These are phyloP conservation scores for Cerioporus squamosus DNA, from an alignment of 1,284 basidiomycete species.

Conservation along the genomic window DNA sequence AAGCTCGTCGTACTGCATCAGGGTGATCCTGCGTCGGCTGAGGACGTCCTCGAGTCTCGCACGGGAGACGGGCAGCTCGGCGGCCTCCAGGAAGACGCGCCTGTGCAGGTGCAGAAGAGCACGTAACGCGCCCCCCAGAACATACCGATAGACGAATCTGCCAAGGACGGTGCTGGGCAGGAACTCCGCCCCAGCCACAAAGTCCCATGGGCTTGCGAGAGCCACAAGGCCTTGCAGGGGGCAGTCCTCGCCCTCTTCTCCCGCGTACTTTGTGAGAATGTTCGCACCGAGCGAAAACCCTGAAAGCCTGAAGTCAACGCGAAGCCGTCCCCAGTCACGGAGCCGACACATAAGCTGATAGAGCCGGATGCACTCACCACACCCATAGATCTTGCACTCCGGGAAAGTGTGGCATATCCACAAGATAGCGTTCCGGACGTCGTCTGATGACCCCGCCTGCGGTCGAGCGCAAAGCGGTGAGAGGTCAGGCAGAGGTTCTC, in stretches of 20 bases:
- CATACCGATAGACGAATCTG: slow-evolving; percentile 28
- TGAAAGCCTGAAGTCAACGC: slow-evolving; percentile 27
- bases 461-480: neutral
- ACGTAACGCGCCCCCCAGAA: slow-evolving; percentile 29
- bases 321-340: neutral
- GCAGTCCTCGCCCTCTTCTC: slow-evolving; percentile 32
- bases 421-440: slow-evolving; percentile 30
- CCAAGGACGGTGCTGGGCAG: slow-evolving; percentile 26
- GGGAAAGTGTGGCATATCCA: slow-evolving; percentile 34
- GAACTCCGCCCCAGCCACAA: slow-evolving; percentile 22
- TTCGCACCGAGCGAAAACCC: slow-evolving; percentile 36
- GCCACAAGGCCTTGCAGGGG: slow-evolving; percentile 28
- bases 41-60: slow-evolving; percentile 19
- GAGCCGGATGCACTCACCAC: slow-evolving; percentile 19
- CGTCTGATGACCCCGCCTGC: slow-evolving; percentile 36
- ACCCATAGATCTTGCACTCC: slow-evolving; percentile 26
- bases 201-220: slow-evolving; percentile 35
- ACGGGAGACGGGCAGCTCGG: slow-evolving; percentile 14
- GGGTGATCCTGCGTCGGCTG: slow-evolving; percentile 16
- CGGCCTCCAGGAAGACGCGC: slow-evolving; percentile 19
- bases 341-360: neutral
- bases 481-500: neutral
- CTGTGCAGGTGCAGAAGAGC: slow-evolving; percentile 26
- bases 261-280: slow-evolving; percentile 32
- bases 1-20: slow-evolving; percentile 27